A percentile compares a stretch with the other conserved stretches of the same genome.
phyloP scores from a whole-genome alignment of 495 filamentous ascomycete genomes.

The Penicillium roqueforti region DNA sequence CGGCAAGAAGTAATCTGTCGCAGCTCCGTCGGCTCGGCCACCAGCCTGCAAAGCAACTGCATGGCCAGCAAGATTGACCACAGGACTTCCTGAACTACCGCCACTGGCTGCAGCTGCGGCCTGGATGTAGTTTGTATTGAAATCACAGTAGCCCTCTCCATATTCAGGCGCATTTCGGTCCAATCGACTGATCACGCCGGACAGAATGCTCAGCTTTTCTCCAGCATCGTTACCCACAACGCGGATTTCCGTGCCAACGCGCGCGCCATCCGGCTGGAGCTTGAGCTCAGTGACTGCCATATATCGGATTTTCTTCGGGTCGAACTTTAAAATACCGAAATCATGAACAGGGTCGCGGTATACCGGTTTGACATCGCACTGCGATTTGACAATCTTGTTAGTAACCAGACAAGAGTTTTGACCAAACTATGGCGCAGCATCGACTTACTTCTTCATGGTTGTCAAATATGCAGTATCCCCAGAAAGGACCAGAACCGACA shows the following conservation, averaged over 20 bases:
- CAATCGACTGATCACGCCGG: slow-evolving; percentile 91
- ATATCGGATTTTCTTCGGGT: slow-evolving; percentile 93
- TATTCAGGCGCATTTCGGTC: slow-evolving; percentile 98
- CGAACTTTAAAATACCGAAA: slow-evolving; percentile 94
- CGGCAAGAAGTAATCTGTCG: slow-evolving; percentile 97
- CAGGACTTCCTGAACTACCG: slow-evolving; percentile 93
- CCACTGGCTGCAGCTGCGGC: slow-evolving; percentile 94
- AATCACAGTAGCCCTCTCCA: slow-evolving; percentile 96
- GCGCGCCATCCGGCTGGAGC: slow-evolving; percentile 82
- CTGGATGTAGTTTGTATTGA: slow-evolving; percentile 99
- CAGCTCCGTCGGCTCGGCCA: slow-evolving; percentile 87
- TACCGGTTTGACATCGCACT: slow-evolving; percentile 95
- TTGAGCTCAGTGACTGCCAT: slow-evolving; percentile 79
- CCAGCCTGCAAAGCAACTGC: slow-evolving; percentile 94
- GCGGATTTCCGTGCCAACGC: slow-evolving; percentile 87
- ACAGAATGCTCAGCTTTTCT: slow-evolving; percentile 97
- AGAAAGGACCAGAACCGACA: slow-evolving; percentile 94
- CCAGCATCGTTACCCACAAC: slow-evolving; percentile 99
- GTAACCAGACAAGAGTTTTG: background rate
- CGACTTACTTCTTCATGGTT: slow-evolving; percentile 80
- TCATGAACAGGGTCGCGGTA: slow-evolving; percentile 98
- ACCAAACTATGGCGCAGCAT: background rate
- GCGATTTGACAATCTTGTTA: slow-evolving; percentile 3
- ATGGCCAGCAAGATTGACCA: slow-evolving; percentile 91
- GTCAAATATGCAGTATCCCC: slow-evolving; percentile 96